Conservation (phyloP, 2,329 filamentous ascomycete genomes). For the Botryosphaeria dothidea region DNA sequence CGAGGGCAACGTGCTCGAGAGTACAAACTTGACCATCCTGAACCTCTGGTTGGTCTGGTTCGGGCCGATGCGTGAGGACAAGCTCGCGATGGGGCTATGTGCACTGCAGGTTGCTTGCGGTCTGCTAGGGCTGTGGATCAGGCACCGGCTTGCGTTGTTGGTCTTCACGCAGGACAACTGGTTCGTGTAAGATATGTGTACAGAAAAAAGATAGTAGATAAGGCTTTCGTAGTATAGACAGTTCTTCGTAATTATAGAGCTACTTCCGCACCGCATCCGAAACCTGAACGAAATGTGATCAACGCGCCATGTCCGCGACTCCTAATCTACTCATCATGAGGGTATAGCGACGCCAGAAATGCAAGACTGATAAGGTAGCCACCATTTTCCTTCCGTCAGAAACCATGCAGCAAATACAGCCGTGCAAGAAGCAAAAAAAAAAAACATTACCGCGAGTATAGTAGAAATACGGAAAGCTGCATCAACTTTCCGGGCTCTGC, state of each 20-base stretch:
- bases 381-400: not conserved
- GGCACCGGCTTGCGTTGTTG: constrained; percentile 82
- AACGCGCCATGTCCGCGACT: too few species aligned
- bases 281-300: not conserved
- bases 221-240: not conserved
- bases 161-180: constrained; percentile 88
- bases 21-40: constrained; percentile 86
- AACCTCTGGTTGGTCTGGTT: constrained; percentile 97
- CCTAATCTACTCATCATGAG: not conserved
- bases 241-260: not conserved
- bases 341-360: constrained; percentile 4
- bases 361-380: not conserved
- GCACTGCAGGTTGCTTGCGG: constrained; percentile 76
- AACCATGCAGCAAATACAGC: not conserved
- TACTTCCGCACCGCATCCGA: not conserved
- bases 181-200: constrained; percentile 22
- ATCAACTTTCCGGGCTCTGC: too few species aligned
- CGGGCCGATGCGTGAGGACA: constrained; percentile 85
- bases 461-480: not conserved
- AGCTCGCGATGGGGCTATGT: constrained; percentile 76
- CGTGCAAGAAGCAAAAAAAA: not conserved
- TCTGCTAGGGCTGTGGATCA: constrained; percentile 77
- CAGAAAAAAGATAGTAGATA: not conserved
- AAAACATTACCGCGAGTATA: not conserved
- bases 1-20: constrained; percentile 72